A percentile compares a stretch with the other conserved stretches of the same genome.
Conservation (phyloP, 2,329 filamentous ascomycete species). For the Sphaerostilbella broomeana region DNA sequence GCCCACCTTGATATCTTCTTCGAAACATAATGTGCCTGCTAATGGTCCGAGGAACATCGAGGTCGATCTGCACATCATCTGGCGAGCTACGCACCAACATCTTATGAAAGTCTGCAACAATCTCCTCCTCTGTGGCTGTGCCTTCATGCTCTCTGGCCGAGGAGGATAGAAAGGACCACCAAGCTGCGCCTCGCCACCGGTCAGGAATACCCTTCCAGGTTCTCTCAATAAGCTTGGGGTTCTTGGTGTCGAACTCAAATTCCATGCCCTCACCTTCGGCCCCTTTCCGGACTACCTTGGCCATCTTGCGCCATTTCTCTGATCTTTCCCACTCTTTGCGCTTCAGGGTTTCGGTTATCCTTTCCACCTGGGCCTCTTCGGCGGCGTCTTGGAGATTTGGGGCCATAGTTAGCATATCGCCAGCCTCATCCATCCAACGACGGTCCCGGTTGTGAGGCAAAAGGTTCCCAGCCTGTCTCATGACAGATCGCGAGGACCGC, state of each 20-base stretch:
- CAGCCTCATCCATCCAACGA: constrained; percentile 56
- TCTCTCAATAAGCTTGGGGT: constrained; percentile 79
- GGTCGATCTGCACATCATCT: constrained; percentile 94
- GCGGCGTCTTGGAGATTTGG: constrained; percentile 50
- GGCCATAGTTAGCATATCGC: constrained; percentile 58
- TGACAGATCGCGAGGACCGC: constrained; percentile 47
- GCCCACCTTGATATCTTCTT: constrained; percentile 81
- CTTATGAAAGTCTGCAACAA: constrained; percentile 65
- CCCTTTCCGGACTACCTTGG: constrained; percentile 47
- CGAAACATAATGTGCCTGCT: constrained; percentile 97
- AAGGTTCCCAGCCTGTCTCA: constrained; percentile 52
- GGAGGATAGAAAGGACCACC: constrained; percentile 83
- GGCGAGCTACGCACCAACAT: constrained; percentile 69
- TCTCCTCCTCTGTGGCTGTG: constrained; percentile 60
- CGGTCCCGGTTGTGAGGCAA: constrained; percentile 56
- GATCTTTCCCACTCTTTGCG: constrained; percentile 56
- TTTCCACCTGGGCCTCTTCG: constrained; percentile 49
- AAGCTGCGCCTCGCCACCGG: constrained; percentile 85
- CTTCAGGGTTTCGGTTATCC: constrained; percentile 49
- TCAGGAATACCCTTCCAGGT: constrained; percentile 99
- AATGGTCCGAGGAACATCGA: constrained; percentile 93
- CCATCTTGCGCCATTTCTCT: constrained; percentile 64
- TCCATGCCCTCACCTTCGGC: constrained; percentile 53
- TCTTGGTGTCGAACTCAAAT: constrained; percentile 73
- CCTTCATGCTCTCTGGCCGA: constrained; percentile 61